Conservation (phyloP, 805 yeast species). For the Cyberlindnera samutprakarnensis region DNA sequence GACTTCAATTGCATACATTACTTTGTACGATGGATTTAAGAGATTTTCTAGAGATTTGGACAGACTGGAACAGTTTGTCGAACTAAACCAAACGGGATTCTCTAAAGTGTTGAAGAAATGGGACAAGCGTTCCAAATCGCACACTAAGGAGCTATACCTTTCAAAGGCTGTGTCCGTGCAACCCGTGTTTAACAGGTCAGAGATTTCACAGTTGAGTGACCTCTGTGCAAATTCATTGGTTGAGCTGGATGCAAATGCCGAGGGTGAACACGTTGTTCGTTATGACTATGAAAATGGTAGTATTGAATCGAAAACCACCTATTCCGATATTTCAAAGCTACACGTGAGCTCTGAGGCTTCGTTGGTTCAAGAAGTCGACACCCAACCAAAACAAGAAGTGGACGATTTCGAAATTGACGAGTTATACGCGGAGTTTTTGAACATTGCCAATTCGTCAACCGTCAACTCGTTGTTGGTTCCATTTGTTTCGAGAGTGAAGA, state of each 20-base stretch:
- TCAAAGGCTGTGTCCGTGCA: constrained; percentile 93
- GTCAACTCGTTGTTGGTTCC: constrained; percentile 32
- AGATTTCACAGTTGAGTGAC: constrained; percentile 79
- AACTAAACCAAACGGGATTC: constrained; percentile 91
- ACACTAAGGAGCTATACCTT: constrained; percentile 85
- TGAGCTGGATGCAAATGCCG: constrained; percentile 69
- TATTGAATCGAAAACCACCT: constrained; percentile 9
- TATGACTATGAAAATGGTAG: constrained; percentile 18
- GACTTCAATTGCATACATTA: constrained; percentile 70
- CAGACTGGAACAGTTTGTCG: constrained; percentile 87
- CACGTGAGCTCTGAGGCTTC: constrained; percentile 8
- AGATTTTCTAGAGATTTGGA: constrained; percentile 85
- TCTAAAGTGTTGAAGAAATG: constrained; percentile 93
- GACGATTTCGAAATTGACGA: constrained; percentile 54
- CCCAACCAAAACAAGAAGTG: constrained; percentile 4
- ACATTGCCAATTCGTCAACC: constrained; percentile 35
- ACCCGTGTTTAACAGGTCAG: constrained; percentile 90
- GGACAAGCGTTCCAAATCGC: constrained; percentile 95
- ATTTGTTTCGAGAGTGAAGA: constrained; percentile 35
- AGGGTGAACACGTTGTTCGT: constrained; percentile 33
- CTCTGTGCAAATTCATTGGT: constrained; percentile 54
- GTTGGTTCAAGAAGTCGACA: constrained; percentile 1
- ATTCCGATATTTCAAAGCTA: constrained; percentile 17
- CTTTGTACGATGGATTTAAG: constrained; percentile 81
- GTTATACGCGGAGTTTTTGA: constrained; percentile 61